Evolutionary conservation across 257 asterid genomes (phyloP).

Genomic region (Solanum ossicruentum): DNA sequence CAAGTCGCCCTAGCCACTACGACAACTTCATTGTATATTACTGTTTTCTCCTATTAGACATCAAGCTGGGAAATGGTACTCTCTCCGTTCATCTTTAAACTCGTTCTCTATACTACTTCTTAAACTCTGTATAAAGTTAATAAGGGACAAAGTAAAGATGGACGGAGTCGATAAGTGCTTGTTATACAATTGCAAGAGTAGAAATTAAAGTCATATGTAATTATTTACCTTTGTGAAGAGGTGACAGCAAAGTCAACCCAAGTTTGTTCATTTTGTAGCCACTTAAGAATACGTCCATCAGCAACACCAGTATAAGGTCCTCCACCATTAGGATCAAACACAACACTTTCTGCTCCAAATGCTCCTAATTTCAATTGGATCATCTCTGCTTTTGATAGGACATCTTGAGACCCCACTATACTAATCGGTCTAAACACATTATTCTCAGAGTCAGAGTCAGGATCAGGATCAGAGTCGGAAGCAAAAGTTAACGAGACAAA

Average conservation of each 20-base stretch:
- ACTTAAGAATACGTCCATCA: conserved; percentile 55
- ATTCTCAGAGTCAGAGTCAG: conserved; percentile 2
- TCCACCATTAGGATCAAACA: conserved; percentile 44
- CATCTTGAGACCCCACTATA: conserved; percentile 24
- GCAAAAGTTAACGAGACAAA: conserved; percentile 30
- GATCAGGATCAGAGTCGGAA: background rate
- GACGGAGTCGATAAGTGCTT: too few relatives aligned
- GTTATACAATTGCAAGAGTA: background rate
- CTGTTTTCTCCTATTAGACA: too few relatives aligned
- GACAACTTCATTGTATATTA: too few relatives aligned
- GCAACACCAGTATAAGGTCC: conserved; percentile 81
- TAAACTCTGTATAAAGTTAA: too few relatives aligned
- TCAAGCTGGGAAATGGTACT: too few relatives aligned
- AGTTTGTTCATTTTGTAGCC: conserved; percentile 12
- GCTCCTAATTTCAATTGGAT: conserved; percentile 29
- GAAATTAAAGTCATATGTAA: background rate
- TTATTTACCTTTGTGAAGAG: conserved; percentile 36
- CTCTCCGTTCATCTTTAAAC: too few relatives aligned
- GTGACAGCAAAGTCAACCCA: conserved; percentile 68
- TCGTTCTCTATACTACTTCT: too few relatives aligned
- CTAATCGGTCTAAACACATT: conserved; percentile 28
- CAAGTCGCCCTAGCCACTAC: too few relatives aligned
- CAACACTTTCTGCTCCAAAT: conserved; percentile 64
- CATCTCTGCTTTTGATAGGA: conserved; percentile 23
- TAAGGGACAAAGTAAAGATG: too few relatives aligned